phyloP scores from a whole-genome alignment of 2,329 filamentous ascomycete species.

The Macrophomina pseudophaseolina region DNA sequence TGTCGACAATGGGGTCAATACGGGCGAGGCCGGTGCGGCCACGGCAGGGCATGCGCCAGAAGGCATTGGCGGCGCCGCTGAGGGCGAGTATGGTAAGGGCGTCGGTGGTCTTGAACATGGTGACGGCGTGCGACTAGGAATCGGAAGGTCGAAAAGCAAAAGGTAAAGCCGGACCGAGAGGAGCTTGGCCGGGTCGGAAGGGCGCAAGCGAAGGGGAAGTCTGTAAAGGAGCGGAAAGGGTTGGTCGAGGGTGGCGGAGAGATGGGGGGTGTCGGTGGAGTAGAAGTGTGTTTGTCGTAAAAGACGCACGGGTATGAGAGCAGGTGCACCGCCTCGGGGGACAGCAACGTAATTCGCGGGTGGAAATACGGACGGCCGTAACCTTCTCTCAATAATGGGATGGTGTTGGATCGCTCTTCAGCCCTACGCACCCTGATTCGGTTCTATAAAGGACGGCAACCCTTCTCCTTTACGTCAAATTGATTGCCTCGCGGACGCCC shows the following conservation, averaged over 20 bases:
- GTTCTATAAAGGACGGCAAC: constrained; percentile 9
- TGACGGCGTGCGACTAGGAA: neutral
- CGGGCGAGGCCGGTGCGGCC: constrained; percentile 65
- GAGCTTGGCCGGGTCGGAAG: constrained; percentile 9
- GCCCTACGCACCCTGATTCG: constrained; percentile 19
- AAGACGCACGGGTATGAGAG: constrained; percentile 5
- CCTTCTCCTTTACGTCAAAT: constrained; percentile 26
- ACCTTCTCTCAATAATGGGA: neutral
- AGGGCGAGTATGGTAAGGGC: constrained; percentile 37
- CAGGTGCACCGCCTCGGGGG: constrained; percentile 7
- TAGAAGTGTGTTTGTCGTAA: constrained; percentile 21
- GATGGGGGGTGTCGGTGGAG: constrained; percentile 8
- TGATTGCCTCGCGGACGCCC: constrained; percentile 15
- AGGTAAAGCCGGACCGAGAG: constrained; percentile 11
- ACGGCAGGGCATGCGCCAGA: constrained; percentile 72
- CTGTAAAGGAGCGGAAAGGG: constrained; percentile 22
- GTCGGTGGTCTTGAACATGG: constrained; percentile 18
- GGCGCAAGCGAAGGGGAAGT: constrained; percentile 13
- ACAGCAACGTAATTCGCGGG: constrained; percentile 9
- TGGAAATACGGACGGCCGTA: constrained; percentile 19
- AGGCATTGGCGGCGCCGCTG: constrained; percentile 60
- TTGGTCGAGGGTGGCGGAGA: constrained; percentile 9
- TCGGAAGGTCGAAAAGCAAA: neutral
- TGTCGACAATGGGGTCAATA: constrained; percentile 70
- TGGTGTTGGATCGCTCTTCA: constrained; percentile 9